These are phyloP conservation scores for Yarrowia osloensis DNA, from an alignment of 805 yeast species.

Conservation along the genomic window DNA sequence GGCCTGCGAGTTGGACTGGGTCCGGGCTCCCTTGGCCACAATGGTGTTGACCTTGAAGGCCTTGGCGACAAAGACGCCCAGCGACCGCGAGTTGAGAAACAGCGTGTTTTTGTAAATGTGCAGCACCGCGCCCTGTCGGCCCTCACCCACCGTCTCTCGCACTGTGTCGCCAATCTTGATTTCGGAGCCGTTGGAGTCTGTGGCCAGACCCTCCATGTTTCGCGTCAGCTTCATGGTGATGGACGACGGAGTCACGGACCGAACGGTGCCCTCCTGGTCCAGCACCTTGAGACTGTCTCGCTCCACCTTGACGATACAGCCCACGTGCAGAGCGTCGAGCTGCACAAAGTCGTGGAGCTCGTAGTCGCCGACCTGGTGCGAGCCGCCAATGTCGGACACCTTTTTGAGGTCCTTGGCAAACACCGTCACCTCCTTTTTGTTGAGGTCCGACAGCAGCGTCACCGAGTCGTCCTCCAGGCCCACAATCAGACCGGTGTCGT, in stretches of 20 bases:
- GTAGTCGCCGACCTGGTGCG: constrained; percentile 73
- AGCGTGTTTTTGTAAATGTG: constrained; percentile 81
- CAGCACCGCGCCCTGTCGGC: constrained; percentile 82
- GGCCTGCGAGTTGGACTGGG: constrained; percentile 45
- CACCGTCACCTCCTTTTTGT: constrained; percentile 84
- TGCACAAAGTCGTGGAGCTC: constrained; percentile 89
- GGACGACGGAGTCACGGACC: constrained; percentile 74
- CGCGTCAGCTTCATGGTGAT: constrained; percentile 75
- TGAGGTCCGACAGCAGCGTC: constrained; percentile 84
- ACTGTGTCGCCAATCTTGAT: constrained; percentile 90
- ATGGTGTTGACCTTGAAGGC: constrained; percentile 77
- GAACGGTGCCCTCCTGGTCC: constrained; percentile 75
- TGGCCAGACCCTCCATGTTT: constrained; percentile 59
- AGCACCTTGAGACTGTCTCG: constrained; percentile 80
- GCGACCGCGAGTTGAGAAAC: constrained; percentile 80
- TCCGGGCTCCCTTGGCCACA: constrained; percentile 76
- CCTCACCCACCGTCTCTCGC: constrained; percentile 79
- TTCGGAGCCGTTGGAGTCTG: constrained; percentile 83
- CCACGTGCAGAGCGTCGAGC: constrained; percentile 80
- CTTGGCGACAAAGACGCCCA: constrained; percentile 86
- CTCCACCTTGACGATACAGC: constrained; percentile 87
- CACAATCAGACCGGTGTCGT: constrained; percentile 94
- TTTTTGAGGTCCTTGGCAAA: constrained; percentile 88
- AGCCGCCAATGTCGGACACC: constrained; percentile 82
- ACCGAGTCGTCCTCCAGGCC: constrained; percentile 80